These are phyloP conservation scores for Penicillium salamii DNA, from an alignment of 495 filamentous ascomycete genomes.

Conservation along the genomic window DNA sequence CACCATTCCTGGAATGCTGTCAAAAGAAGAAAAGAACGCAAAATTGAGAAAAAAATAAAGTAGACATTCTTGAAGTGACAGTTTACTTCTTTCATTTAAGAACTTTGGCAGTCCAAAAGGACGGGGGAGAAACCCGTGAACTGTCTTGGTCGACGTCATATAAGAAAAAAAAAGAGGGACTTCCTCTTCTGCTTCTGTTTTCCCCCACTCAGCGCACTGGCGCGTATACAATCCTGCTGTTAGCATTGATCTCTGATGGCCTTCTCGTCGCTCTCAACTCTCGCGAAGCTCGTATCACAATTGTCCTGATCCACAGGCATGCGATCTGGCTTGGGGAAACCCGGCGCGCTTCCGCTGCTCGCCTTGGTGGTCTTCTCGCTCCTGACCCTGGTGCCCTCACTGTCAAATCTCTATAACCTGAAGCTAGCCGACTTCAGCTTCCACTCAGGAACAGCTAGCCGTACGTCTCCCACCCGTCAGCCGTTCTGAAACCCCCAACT, in stretches of 20 bases:
- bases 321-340: constrained; percentile 39
- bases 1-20: constrained; percentile 14
- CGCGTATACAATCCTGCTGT: constrained; percentile 6
- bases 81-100: too few species aligned
- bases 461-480: constrained; percentile 20
- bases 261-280: constrained; percentile 7
- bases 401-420: constrained; percentile 32
- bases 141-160: constrained; percentile 22
- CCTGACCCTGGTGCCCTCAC: constrained; percentile 35
- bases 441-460: constrained; percentile 20
- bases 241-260: constrained; percentile 11
- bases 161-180: constrained; percentile 11
- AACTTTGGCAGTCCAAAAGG: background rate
- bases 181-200: background rate
- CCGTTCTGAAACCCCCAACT: constrained; percentile 2
- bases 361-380: constrained; percentile 36
- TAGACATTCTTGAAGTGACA: too few species aligned
- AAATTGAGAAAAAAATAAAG: background rate
- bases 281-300: constrained; percentile 1
- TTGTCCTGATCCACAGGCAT: constrained; percentile 21
- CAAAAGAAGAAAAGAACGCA: constrained; percentile 10
- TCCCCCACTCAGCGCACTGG: constrained; percentile 1
- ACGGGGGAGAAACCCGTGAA: constrained; percentile 2
- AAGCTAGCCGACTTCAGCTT: constrained; percentile 31
- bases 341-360: constrained; percentile 40